Base-by-base conservation (phyloP, 2,329 filamentous ascomycete species). In the Geosmithia morbida region DNA sequence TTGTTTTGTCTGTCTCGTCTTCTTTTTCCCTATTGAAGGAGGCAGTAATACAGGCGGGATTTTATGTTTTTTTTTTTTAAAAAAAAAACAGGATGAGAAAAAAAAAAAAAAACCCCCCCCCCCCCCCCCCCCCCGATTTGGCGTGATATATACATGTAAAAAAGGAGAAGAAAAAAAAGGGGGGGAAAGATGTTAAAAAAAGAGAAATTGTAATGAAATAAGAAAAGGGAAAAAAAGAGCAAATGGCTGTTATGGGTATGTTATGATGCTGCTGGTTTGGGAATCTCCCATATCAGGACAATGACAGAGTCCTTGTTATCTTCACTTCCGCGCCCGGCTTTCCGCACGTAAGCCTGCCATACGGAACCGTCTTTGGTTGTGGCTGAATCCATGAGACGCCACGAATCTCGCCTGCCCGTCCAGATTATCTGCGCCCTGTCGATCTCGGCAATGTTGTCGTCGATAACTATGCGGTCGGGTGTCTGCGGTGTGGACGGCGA, bases 331-430 rank as follows among this genome's bases (percentile, higher is more conserved):
- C 42, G 50, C 17, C 48, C 39, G 47, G 55, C 56, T 37, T 48
- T 58, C 46, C 66, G 69, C 17, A 70, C 55, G 42, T 72, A 73
- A 0, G 66, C 67, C 58, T 72, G 69, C 67, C 68, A 67, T 2
- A 72, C 64, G 41, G 61, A 59, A 8, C 68, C 66, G 17, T 60
- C 53, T 2, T 57, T 51, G 2, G 58, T 59, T 1, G 58, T 52
- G 3, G 56, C 57, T 11, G 66, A 60, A 52, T 72, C 68, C 41
- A 69, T 48, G 48, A 72, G 53, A 30, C 50, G 52, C 67, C 68
- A 73, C 3, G 65, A 62, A 22, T 62, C 62, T 20, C 60, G 60
- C 1, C 54, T 50, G 10, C 63, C 66, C 4, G 54, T 59, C 61
- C 63, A 65, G 18, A 58, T 57, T 11, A 69, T 48, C 18, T 61